Percentiles rank a stretch among this genome's conserved stretches.
Conservation (phyloP, 2,329 filamentous ascomycete species). For the Atkinsonella hypoxylon region DNA sequence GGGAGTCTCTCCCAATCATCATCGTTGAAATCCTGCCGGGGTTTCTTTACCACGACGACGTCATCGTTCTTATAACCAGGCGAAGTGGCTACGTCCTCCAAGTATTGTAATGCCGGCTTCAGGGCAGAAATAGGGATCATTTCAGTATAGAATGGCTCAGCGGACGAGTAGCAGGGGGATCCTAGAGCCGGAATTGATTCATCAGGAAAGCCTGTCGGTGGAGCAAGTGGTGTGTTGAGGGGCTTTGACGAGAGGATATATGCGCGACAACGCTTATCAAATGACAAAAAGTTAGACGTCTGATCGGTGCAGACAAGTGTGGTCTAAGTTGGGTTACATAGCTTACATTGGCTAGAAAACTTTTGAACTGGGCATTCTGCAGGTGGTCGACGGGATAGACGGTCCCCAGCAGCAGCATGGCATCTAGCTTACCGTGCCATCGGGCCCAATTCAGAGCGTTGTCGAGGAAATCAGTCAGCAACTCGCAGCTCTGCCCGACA, state of each 20-base stretch:
- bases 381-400: conserved; percentile 28
- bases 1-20: conserved; percentile 19
- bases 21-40: conserved; percentile 12
- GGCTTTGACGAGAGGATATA: conserved; percentile 45
- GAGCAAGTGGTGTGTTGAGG: conserved; percentile 39
- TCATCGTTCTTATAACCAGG: conserved; percentile 28
- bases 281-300: neutral
- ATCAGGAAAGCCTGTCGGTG: conserved; percentile 34
- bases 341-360: conserved; percentile 40
- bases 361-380: conserved; percentile 30
- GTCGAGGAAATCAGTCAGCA: conserved; percentile 46
- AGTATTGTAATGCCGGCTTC: conserved; percentile 44
- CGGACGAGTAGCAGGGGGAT: conserved; percentile 59
- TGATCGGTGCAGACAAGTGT: no score
- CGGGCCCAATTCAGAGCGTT: conserved; percentile 36
- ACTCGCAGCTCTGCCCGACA: conserved; percentile 53
- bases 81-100: conserved; percentile 40
- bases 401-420: conserved; percentile 38
- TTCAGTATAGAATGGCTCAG: conserved; percentile 47
- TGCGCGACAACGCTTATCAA: conserved; percentile 41
- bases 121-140: conserved; percentile 47
- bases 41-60: conserved; percentile 19
- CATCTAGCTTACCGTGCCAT: conserved; percentile 31
- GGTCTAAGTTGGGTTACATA: no score
- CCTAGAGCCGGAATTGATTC: conserved; percentile 36